These are phyloP conservation scores for Pichia sp. DNA, from an alignment of 1,139 yeast species.

Conservation along the genomic window DNA sequence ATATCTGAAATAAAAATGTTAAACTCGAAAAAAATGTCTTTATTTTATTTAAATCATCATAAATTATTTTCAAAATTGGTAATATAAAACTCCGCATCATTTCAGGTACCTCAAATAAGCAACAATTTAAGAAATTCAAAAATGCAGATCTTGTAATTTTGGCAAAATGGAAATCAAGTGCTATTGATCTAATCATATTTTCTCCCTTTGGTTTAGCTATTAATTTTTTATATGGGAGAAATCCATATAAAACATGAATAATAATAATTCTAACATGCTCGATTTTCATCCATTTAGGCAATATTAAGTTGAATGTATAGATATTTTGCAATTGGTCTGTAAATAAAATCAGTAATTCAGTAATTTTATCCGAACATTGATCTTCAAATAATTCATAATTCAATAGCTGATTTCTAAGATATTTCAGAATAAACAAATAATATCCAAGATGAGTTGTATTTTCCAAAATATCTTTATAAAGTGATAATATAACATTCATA, in stretches of 20 bases:
- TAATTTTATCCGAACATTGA: slow-evolving; percentile 39
- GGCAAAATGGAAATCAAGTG: slow-evolving; percentile 14
- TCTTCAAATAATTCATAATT: slow-evolving; percentile 50
- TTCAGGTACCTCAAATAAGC: slow-evolving; percentile 10
- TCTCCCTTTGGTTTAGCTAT: slow-evolving; percentile 34
- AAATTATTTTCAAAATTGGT: slow-evolving; percentile 10
- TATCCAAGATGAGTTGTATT: slow-evolving; percentile 65
- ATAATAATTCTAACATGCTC: slow-evolving; percentile 59
- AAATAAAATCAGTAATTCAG: slow-evolving; percentile 41
- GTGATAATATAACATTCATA: slow-evolving; percentile 26
- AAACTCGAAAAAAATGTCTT: slow-evolving; percentile 4
- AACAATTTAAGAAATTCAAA: slow-evolving; percentile 11
- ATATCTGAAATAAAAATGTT: slow-evolving; percentile 4
- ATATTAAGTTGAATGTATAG: slow-evolving; percentile 38
- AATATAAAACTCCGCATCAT: slow-evolving; percentile 9
- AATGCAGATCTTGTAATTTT: slow-evolving; percentile 3
- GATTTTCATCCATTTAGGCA: slow-evolving; percentile 42
- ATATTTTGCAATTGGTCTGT: slow-evolving; percentile 57
- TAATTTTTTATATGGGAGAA: slow-evolving; percentile 57
- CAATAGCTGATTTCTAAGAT: slow-evolving; percentile 66
- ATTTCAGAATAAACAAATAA: slow-evolving; percentile 61
- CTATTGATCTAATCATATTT: slow-evolving; percentile 6
- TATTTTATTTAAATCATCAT: slow-evolving; percentile 3
- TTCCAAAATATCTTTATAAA: slow-evolving; percentile 48
- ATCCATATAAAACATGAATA: slow-evolving; percentile 58